Base-by-base conservation (phyloP, 2,329 filamentous ascomycete genomes). In the Exophiala alcalophila region DNA sequence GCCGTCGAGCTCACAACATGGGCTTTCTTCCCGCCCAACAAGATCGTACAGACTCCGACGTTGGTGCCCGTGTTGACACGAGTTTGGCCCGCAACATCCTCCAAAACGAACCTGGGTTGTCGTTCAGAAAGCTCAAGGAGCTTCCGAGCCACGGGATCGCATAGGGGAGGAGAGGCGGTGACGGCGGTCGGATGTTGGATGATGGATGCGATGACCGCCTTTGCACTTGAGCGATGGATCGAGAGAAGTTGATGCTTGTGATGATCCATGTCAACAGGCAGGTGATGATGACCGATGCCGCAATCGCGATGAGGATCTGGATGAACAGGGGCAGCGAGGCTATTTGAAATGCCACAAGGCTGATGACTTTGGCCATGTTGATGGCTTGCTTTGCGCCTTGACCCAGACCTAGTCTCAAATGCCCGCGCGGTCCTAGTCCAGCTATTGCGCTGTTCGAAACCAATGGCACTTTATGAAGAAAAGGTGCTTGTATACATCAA, bases 51-150 rank as follows among this genome's bases (percentile, higher is more conserved):
- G 33, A 43, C 24, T 9, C 26, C 21, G 5, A 44, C 26, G 7
- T 37, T 30, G 15, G 40, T 23, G 4, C 33, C 40, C 11, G 40
- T 44, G 25, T 19, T 20, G n/a, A 7, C 10, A 4, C n/a, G n/a
- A 44, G 40, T 27, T 37, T 44, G 26, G n/a, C n/a, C 11, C 33
- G 40, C 15, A 50, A 34, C 37, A 42, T 40, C 6, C 27, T 21
- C 48, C 48, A 50, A 31, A 52, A 52, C 10, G 43, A 40, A 23
- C 45, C 43, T n/a, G 43, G 50, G 24, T 48, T 43, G 16, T 27
- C 43, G 23, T 37, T 40, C 2, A 53, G 36, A 20, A 53, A 50
- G 14, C 19, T 28, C 25, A 45, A 15, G 11, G 50, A 40, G 26
- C 50, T 43, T 6, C 50, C 50, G 14, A 53, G 29, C 40, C 42